These are phyloP conservation scores for Suillus occidentalis DNA, from an alignment of 768 basidiomycete species.

Conservation along the genomic window DNA sequence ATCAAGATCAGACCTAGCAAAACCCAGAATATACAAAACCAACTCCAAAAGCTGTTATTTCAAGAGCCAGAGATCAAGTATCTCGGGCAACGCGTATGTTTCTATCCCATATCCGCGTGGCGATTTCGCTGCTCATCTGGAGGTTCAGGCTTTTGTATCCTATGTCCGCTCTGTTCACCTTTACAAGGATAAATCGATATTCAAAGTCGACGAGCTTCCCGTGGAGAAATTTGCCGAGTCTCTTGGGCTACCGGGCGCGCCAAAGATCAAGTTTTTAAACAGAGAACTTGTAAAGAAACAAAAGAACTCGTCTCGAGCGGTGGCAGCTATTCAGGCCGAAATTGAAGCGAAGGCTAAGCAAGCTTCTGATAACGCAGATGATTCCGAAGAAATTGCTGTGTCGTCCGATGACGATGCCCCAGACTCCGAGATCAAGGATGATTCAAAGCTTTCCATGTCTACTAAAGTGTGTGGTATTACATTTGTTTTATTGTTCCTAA, in stretches of 20 bases:
- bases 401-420: slow-evolving; percentile 25
- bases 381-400: slow-evolving; percentile 24
- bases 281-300: slow-evolving; percentile 67
- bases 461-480: slow-evolving; percentile 39
- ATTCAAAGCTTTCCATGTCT: slow-evolving; percentile 24
- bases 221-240: slow-evolving; percentile 84
- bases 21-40: slow-evolving; percentile 79
- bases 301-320: slow-evolving; percentile 68
- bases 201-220: slow-evolving; percentile 82
- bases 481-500: not conserved
- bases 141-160: slow-evolving; percentile 83
- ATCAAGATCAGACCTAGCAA: slow-evolving; percentile 91
- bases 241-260: slow-evolving; percentile 90
- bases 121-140: slow-evolving; percentile 1
- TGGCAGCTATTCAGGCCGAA: slow-evolving; percentile 37
- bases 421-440: slow-evolving; percentile 5
- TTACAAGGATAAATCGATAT: slow-evolving; percentile 92
- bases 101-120: not conserved
- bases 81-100: slow-evolving; percentile 83
- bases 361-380: slow-evolving; percentile 18
- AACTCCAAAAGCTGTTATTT: slow-evolving; percentile 91
- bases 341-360: slow-evolving; percentile 20
- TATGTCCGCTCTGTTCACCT: slow-evolving; percentile 91
- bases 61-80: slow-evolving; percentile 97
- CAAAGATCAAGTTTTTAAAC: slow-evolving; percentile 88